Conservation (phyloP, 2,329 filamentous ascomycete species). For the Phialophora expanda region DNA sequence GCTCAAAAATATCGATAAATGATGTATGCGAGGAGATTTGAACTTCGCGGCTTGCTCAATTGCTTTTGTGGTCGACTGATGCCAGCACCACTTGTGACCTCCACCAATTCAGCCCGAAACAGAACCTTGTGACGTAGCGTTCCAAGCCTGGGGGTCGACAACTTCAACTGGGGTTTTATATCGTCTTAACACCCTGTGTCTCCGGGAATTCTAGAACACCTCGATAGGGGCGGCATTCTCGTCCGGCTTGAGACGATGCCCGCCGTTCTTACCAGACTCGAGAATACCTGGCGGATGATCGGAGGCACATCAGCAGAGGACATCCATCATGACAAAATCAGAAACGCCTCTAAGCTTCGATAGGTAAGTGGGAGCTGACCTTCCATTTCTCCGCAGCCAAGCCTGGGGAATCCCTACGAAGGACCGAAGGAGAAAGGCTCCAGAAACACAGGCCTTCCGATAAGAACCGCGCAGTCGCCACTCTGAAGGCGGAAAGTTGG, state of each 20-base stretch:
- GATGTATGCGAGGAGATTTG: not conserved
- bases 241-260: constrained; percentile 8
- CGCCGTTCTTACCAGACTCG: constrained; percentile 20
- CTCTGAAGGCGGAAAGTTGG: not conserved
- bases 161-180: not conserved
- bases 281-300: constrained; percentile 25
- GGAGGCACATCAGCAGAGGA: constrained; percentile 17
- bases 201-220: constrained; percentile 14
- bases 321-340: not conserved
- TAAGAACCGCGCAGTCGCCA: constrained; percentile 1
- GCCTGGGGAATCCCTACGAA: constrained; percentile 22
- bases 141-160: constrained; percentile 3
- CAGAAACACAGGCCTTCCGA: not conserved
- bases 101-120: constrained; percentile 6
- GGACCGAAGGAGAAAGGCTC: constrained; percentile 15
- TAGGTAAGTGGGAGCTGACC: constrained; percentile 12
- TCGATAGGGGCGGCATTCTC: constrained; percentile 13
- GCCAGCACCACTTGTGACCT: constrained; percentile 13
- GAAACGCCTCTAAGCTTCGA: not conserved
- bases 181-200: constrained; percentile 3
- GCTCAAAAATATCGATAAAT: not conserved
- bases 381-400: constrained; percentile 33
- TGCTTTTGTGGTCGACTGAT: constrained; percentile 2
- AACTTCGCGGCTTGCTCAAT: not conserved
- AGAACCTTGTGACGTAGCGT: constrained; percentile 17